phyloP scores from a whole-genome alignment of 108 stramenopile species.

The Bacterosira constricta region DNA sequence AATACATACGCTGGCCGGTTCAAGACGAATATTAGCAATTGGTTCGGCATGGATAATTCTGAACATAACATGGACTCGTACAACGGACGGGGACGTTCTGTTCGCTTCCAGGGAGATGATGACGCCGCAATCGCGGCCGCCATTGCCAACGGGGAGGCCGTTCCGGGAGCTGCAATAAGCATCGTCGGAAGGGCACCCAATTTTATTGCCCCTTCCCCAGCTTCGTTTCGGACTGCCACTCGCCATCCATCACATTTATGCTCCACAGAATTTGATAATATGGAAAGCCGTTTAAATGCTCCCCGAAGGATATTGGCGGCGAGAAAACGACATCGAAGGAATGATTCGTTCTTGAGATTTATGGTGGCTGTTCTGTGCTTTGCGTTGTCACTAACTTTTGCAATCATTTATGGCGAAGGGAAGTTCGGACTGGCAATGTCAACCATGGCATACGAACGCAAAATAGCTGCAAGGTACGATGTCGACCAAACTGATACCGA shows the following conservation, averaged over 20 bases:
- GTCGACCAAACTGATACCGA: not conserved
- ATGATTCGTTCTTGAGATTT: slow-evolving; percentile 27
- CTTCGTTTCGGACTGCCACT: slow-evolving; percentile 19
- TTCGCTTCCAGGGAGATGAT: not conserved
- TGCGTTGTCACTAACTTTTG: slow-evolving; percentile 21
- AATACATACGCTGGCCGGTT: not conserved
- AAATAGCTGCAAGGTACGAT: slow-evolving; percentile 7
- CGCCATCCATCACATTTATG: slow-evolving; percentile 34
- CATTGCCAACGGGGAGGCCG: slow-evolving; percentile 6
- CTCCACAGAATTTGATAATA: not conserved
- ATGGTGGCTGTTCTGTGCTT: slow-evolving; percentile 34
- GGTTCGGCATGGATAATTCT: slow-evolving; percentile 8
- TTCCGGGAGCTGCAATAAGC: not conserved
- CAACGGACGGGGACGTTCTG: not conserved
- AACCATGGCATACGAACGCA: slow-evolving; percentile 26
- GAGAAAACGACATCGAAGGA: slow-evolving; percentile 20
- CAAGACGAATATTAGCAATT: not conserved
- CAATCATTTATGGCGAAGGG: slow-evolving; percentile 22
- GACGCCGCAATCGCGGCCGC: not conserved
- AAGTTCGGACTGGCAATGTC: slow-evolving; percentile 22
- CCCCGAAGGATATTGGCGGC: slow-evolving; percentile 5
- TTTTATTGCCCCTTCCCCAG: slow-evolving; percentile 31
- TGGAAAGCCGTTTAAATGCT: slow-evolving; percentile 1
- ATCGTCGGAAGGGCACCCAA: not conserved
- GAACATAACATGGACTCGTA: not conserved